Evolutionary conservation across 768 basidiomycete genomes (phyloP).

Genomic region (Mycena haematopus): DNA sequence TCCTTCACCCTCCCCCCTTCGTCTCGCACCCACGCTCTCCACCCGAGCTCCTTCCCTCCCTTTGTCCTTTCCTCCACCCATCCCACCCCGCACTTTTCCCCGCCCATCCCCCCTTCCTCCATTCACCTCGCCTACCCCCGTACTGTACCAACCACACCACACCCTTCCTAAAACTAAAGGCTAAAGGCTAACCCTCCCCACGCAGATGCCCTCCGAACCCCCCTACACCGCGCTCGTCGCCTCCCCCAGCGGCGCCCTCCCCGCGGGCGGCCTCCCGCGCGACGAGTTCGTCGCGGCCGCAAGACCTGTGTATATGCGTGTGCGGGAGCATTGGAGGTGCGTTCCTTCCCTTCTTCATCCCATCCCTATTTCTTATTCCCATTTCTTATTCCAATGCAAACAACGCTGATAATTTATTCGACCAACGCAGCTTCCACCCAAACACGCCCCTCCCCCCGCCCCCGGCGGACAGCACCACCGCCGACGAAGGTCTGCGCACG

Average conservation of each 20-base stretch:
- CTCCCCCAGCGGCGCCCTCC: constrained; percentile 25
- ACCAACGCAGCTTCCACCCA: constrained; percentile 27
- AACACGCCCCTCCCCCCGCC: constrained; percentile 18
- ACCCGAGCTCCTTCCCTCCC: too few relatives aligned
- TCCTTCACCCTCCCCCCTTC: too few relatives aligned
- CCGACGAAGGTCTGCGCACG: constrained; percentile 46
- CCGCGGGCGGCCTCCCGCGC: constrained; percentile 29
- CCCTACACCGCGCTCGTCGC: constrained; percentile 36
- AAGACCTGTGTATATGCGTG: constrained; percentile 51
- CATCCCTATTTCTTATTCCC: too few relatives aligned
- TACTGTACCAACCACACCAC: too few relatives aligned
- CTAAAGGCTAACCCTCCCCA: background rate
- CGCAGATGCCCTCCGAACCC: constrained; percentile 33
- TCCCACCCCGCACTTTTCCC: too few relatives aligned
- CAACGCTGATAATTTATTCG: too few relatives aligned
- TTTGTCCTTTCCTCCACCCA: too few relatives aligned
- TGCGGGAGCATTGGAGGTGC: constrained; percentile 54
- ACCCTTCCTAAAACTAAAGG: too few relatives aligned
- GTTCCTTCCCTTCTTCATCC: constrained; percentile 16
- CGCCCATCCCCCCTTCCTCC: background rate
- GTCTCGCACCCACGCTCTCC: too few relatives aligned
- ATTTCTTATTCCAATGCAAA: too few relatives aligned
- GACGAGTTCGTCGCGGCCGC: constrained; percentile 37
- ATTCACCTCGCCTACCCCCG: background rate
- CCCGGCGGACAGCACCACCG: constrained; percentile 13